Evolutionary conservation across 139 green algal species (phyloP).

Genomic region (Chlamydomonas asymmetrica): DNA sequence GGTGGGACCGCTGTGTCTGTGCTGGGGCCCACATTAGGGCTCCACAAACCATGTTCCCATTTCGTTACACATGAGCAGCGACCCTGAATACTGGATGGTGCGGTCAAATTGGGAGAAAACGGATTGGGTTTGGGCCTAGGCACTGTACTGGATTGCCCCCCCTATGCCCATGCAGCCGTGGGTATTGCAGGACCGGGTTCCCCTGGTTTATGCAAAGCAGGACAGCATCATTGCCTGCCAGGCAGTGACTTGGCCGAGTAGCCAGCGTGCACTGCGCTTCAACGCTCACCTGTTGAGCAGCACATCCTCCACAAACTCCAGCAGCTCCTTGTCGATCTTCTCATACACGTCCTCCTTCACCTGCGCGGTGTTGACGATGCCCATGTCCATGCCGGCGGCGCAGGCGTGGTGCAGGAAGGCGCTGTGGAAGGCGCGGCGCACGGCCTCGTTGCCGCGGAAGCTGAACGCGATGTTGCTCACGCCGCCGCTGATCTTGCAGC

Average conservation of each 20-base stretch:
- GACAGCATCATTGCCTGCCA: not conserved
- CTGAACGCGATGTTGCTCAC: constrained; percentile 99
- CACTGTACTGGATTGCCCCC: not conserved
- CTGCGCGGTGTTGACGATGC: constrained; percentile 96
- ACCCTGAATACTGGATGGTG: too few relatives aligned
- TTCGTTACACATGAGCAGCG: not conserved
- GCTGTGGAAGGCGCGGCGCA: constrained; percentile 91
- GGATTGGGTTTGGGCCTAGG: not conserved
- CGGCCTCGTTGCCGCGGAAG: constrained; percentile 97
- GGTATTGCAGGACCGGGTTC: not conserved
- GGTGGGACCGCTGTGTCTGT: too few relatives aligned
- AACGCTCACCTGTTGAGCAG: constrained; percentile 84
- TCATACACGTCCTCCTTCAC: constrained; percentile 93
- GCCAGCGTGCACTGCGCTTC: too few relatives aligned
- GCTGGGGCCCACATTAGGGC: too few relatives aligned
- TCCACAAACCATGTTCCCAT: too few relatives aligned
- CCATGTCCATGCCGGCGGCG: constrained; percentile 98
- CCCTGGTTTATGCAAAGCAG: not conserved
- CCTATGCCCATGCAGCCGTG: not conserved
- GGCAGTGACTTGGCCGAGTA: not conserved
- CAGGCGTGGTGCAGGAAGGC: constrained; percentile 95
- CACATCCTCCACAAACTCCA: constrained; percentile 96
- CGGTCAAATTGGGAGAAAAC: too few relatives aligned
- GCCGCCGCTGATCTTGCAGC: constrained; percentile 93
- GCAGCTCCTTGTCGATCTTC: constrained; percentile 98